Conservation (phyloP, 1,139 yeast species). For the Suhomyces yuchorum region DNA sequence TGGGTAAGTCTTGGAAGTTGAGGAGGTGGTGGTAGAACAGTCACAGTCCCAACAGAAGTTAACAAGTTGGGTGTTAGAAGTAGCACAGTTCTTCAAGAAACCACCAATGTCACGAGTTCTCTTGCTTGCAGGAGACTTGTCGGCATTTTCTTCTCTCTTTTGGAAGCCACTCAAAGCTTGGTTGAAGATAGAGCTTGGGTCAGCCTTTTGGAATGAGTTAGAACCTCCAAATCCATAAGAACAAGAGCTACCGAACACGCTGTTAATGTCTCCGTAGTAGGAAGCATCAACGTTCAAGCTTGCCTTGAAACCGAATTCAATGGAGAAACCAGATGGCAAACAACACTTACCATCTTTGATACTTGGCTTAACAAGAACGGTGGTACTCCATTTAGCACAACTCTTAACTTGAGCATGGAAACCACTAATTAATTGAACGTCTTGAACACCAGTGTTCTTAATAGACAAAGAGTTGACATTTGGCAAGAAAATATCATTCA, state of each 20-base stretch:
- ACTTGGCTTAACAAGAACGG: conserved; percentile 23
- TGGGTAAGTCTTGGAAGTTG: not conserved
- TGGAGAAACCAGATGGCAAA: conserved; percentile 21
- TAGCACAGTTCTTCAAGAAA: conserved; percentile 21
- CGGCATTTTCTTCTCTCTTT: conserved; percentile 15
- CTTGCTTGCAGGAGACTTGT: conserved; percentile 13
- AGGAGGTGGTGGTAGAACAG: conserved; percentile 14
- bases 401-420: conserved; percentile 15
- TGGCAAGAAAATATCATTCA: conserved; percentile 18
- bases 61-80: conserved; percentile 16
- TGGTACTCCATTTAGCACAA: conserved; percentile 23
- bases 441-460: conserved; percentile 25
- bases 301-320: conserved; percentile 14
- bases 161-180: conserved; percentile 11
- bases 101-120: conserved; percentile 15
- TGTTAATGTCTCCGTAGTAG: conserved; percentile 5
- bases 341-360: conserved; percentile 23
- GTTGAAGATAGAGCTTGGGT: conserved; percentile 14
- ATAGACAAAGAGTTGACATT: conserved; percentile 20
- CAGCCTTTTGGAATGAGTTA: conserved; percentile 11
- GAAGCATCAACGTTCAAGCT: conserved; percentile 8
- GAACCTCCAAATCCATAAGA: conserved; percentile 11
- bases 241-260: conserved; percentile 13
- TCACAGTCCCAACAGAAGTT: conserved; percentile 30
- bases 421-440: conserved; percentile 19